Evolutionary conservation across 441 rosid genomes (phyloP).

Genomic region (Syzygium syzygioides): DNA sequence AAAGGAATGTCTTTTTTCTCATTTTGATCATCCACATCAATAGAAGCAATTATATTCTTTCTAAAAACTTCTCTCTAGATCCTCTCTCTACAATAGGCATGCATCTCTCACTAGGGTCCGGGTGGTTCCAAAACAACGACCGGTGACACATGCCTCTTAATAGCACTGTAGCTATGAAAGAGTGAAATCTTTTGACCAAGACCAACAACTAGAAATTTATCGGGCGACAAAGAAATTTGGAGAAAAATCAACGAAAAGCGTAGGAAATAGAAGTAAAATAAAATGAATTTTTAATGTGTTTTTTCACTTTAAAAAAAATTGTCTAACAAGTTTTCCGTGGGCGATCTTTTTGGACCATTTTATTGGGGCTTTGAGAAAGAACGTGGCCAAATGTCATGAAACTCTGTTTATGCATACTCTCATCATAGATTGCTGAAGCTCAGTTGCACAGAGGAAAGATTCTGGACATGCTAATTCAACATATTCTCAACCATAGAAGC

Average conservation of each 20-base stretch:
- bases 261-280: background rate
- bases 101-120: too few species aligned
- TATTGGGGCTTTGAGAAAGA: background rate
- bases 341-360: background rate
- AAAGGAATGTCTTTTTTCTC: too few species aligned
- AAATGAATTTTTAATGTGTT: accelerated
- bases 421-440: background rate
- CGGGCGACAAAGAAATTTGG: background rate
- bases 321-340: background rate
- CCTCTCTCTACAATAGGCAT: too few species aligned
- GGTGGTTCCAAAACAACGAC: too few species aligned
- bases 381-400: background rate
- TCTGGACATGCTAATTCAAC: background rate
- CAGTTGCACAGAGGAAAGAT: background rate
- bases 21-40: too few species aligned
- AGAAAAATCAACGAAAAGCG: background rate
- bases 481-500: background rate
- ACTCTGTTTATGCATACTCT: background rate
- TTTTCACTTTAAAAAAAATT: background rate
- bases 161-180: background rate
- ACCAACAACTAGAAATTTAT: background rate
- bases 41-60: too few species aligned
- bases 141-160: too few species aligned
- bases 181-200: background rate
- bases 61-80: too few species aligned